A percentile compares a stretch with the other conserved stretches of the same genome.
phyloP scores from a whole-genome alignment of 345 rosid species.

The Bretschneidera sinensis region DNA sequence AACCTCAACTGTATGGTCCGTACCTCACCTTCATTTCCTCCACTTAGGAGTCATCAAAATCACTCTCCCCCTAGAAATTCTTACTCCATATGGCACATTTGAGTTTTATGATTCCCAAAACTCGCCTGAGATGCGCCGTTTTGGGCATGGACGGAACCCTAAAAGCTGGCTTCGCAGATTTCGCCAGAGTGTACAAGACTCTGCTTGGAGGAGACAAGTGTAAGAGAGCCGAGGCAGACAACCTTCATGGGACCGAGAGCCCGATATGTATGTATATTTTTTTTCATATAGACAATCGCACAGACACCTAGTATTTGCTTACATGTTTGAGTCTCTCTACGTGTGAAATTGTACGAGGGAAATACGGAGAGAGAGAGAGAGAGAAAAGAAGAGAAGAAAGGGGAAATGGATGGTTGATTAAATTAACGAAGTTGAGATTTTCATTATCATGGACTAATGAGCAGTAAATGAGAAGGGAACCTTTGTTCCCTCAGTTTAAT shows the following conservation, averaged over 20 bases:
- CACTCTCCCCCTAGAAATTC: no score
- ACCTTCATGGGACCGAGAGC: not conserved
- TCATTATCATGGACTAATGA: no score
- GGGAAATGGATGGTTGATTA: not conserved
- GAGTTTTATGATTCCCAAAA: slow-evolving; percentile 18
- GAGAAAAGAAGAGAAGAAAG: not conserved
- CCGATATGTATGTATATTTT: not conserved
- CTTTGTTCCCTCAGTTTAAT: no score
- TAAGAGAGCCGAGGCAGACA: not conserved
- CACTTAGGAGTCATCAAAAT: no score
- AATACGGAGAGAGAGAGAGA: not conserved
- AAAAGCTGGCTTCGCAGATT: not conserved
- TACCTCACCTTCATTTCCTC: no score
- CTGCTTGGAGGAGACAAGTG: slow-evolving; percentile 11
- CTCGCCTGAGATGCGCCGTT: slow-evolving; percentile 14
- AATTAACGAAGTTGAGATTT: no score
- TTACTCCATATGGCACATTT: slow-evolving; percentile 32
- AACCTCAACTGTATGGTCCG: no score
- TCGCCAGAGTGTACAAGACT: not conserved
- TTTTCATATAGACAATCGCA: not conserved
- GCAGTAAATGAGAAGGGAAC: no score
- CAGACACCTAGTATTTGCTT: slow-evolving; percentile 13
- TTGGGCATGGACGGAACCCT: slow-evolving; percentile 1
- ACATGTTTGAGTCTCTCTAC: slow-evolving; percentile 1
- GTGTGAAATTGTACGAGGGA: not conserved